phyloP scores from a whole-genome alignment of 495 filamentous ascomycete species.

The Oleoguttula mirabilis region DNA sequence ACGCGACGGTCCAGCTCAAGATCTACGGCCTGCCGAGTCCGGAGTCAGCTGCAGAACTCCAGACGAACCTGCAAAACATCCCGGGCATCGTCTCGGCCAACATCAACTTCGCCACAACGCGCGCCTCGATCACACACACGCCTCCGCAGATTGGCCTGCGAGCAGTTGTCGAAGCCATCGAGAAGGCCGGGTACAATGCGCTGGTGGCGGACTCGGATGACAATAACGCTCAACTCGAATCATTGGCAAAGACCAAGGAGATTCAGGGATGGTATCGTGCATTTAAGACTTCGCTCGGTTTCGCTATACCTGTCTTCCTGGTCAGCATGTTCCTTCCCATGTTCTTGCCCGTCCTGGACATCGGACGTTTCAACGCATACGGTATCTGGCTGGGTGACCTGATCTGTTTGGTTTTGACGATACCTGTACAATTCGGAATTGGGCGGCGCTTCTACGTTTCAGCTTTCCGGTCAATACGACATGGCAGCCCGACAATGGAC shows the following conservation, averaged over 20 bases:
- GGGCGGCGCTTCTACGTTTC: slow-evolving; percentile 84
- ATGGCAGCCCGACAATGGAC: slow-evolving; percentile 92
- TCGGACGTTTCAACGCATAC: slow-evolving; percentile 47
- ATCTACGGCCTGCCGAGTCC: slow-evolving; percentile 69
- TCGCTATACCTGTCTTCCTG: slow-evolving; percentile 84
- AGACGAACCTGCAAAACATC: slow-evolving; percentile 50
- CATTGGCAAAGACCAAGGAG: slow-evolving; percentile 88
- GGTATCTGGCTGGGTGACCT: slow-evolving; percentile 84
- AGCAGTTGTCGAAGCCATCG: slow-evolving; percentile 67
- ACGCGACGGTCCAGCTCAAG: slow-evolving; percentile 55
- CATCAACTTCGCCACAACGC: slow-evolving; percentile 56
- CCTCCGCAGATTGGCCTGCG: slow-evolving; percentile 64
- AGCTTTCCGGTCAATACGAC: slow-evolving; percentile 80
- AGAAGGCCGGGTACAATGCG: slow-evolving; percentile 72
- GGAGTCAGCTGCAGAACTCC: slow-evolving; percentile 55
- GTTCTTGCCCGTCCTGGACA: slow-evolving; percentile 45
- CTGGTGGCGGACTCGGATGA: slow-evolving; percentile 83
- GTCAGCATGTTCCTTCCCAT: slow-evolving; percentile 76
- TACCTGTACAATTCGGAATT: slow-evolving; percentile 93
- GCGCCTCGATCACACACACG: slow-evolving; percentile 57
- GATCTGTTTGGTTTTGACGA: slow-evolving; percentile 66
- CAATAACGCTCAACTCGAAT: slow-evolving; percentile 93
- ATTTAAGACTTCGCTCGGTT: slow-evolving; percentile 59
- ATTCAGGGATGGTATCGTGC: slow-evolving; percentile 82
- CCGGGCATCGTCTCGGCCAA: slow-evolving; percentile 61